Base-by-base conservation (phyloP, 805 yeast genomes). In the Pichia heedii region DNA sequence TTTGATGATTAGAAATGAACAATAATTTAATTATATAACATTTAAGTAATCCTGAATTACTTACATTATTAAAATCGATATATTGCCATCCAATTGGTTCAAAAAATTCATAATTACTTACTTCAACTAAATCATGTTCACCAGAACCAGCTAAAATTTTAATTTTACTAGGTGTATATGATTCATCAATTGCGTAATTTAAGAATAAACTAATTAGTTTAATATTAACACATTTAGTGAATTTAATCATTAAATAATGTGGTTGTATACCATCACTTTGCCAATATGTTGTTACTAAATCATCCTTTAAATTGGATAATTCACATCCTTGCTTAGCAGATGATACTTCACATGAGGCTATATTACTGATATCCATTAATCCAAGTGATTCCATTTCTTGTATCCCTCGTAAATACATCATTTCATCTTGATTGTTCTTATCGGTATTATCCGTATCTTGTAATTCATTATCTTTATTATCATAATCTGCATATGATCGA, bases 261-360 rank as follows among this genome's bases (percentile, higher is more conserved):
- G 97, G 98, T 53, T 82, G 86, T 12, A 74, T 70, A 0, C 97
- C 98, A 57, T 93, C 98, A 37, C 94, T 82, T 61, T 93, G 98
- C 99, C 99, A 93, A 59, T 70, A 90, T 1, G 79, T 65, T 24
- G 72, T 69, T 0, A 90, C 84, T 4, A 79, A 70, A 52, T 82
- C 88, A 41, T 84, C 85, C 26, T 93, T 66, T 7, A 90, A 67
- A 53, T 81, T 81, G n/a, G 65, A 65, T 19, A 86, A 70, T 0
- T 93, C 93, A 52, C 69, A 79, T 0, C 87, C 93, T 10, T 72
- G 72, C 54, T 89, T 90, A 54, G 44, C 65, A 0, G 95, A 82
- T 1, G 95, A 84, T 0, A 86, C 78, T 32, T 78, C 72, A 96
- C 97, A 93, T 21, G 80, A 71, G 0, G 94, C 97, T 18, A 83